Base-by-base conservation (phyloP, 176 grass and related monocot species). In the Poa annua region DNA sequence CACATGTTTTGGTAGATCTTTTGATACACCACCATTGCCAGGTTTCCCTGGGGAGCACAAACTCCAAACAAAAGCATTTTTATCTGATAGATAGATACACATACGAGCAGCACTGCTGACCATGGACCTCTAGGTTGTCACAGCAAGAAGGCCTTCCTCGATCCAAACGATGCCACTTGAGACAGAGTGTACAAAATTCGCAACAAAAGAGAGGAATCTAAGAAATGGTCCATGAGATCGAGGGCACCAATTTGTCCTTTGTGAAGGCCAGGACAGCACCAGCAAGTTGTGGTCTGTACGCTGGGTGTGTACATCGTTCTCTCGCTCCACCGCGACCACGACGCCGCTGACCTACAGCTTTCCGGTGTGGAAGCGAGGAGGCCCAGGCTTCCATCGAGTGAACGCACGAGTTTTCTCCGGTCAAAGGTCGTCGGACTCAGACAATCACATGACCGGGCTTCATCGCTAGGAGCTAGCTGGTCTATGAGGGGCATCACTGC, bases 401-500 rank as follows among this genome's bases (percentile, higher is more conserved):
- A 89, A 89, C 3, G 80, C 88, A 86, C 75, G 66, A 74, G 84
- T 16, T 83, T 73, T 29, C 19, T 0, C 66, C 38, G 74, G 57
- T 82, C 84, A 79, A 78, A 57, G 33, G 52, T 71, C 53, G 42
- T 4, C 24, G 21, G 34, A 38, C 41, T 48, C 41, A 0, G 69
- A 36, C 4, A 36, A 36, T 36, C 35, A 36, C 35, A 36, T 36
- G 35, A 36, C 35, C 35, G 35, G 35, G 35, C 39, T 41, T 8
- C 0, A 41, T 6, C 39, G 39, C 39, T 41, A 41, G 39, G 7
- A 1, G 29, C 29, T 29, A 41, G 39, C 39, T 41, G 39, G 39
- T 41, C 39, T 41, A 8, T 41, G 39, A 41, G 39, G 6, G 4
- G 39, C 39, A 42, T 42, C 39, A 9, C 39, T 42, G 7, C 39